Percentiles rank a stretch among this genome's conserved stretches.
Conservation (phyloP, 1,139 yeast species). For the Protomyces inouyei region DNA sequence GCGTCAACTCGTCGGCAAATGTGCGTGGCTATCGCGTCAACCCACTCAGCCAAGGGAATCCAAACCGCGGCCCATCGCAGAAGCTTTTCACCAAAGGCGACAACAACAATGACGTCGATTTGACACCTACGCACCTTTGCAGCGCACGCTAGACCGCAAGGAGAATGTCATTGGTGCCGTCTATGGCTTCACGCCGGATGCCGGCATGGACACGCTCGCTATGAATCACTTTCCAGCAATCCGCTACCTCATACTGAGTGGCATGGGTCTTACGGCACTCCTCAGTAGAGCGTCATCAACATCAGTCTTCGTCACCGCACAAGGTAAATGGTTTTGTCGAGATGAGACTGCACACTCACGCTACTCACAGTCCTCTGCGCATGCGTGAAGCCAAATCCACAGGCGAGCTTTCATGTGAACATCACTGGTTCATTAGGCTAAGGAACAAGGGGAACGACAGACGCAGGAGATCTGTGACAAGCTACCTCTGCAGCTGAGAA, state of each 20-base stretch:
- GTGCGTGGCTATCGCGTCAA: constrained; percentile 10
- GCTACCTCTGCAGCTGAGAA: too few species aligned
- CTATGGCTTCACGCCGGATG: constrained; percentile 81
- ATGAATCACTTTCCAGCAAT: constrained; percentile 83
- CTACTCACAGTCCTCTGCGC: too few species aligned
- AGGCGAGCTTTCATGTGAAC: too few species aligned
- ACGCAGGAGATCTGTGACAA: too few species aligned
- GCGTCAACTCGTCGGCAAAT: neutral
- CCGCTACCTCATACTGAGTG: constrained; percentile 64
- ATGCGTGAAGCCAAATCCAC: too few species aligned
- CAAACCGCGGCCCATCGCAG: constrained; percentile 20
- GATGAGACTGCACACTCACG: too few species aligned
- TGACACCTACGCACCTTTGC: constrained; percentile 72
- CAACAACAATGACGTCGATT: constrained; percentile 87
- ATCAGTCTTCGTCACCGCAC: too few species aligned
- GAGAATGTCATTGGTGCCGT: constrained; percentile 84
- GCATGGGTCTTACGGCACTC: constrained; percentile 51
- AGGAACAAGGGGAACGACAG: too few species aligned
- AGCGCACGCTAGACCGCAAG: constrained; percentile 67
- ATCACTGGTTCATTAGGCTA: too few species aligned
- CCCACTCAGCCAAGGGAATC: constrained; percentile 33
- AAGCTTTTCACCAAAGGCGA: constrained; percentile 88
- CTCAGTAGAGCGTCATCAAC: constrained; percentile 39
- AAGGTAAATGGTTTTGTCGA: too few species aligned
- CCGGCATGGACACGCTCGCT: constrained; percentile 71